These are phyloP conservation scores for Psilocybe azurescens DNA, from an alignment of 768 basidiomycete genomes.

Conservation along the genomic window DNA sequence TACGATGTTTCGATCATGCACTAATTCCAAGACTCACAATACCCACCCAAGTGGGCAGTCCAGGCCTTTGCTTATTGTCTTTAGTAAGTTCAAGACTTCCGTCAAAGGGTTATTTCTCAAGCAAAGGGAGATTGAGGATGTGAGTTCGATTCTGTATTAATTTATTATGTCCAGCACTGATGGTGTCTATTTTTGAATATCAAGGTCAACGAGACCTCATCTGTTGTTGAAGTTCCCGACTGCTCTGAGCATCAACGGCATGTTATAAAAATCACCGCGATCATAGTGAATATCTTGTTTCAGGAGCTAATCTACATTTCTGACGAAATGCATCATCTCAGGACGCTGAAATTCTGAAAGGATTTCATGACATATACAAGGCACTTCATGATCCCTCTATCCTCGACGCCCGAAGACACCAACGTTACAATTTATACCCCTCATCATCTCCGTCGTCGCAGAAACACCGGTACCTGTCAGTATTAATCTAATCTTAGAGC, in stretches of 20 bases:
- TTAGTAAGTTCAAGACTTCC: not conserved
- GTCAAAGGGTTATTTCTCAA: slow-evolving; percentile 1
- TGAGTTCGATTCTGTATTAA: not conserved
- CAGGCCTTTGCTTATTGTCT: not conserved
- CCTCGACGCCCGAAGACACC: slow-evolving; percentile 19
- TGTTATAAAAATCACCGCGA: not conserved
- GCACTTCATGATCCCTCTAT: slow-evolving; percentile 25
- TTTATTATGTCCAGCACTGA: not conserved
- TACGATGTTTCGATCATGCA: not conserved
- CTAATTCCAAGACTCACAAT: not conserved
- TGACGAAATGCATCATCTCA: slow-evolving; percentile 2
- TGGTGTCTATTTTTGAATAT: not conserved
- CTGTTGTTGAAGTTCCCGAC: slow-evolving; percentile 1
- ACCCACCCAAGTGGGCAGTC: not conserved
- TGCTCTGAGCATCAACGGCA: not conserved
- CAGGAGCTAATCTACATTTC: not conserved
- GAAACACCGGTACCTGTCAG: slow-evolving; percentile 15
- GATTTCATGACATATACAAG: slow-evolving; percentile 14
- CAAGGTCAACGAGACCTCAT: not conserved
- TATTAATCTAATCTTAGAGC: slow-evolving; percentile 4
- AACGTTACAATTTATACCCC: slow-evolving; percentile 13
- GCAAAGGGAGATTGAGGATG: slow-evolving; percentile 1
- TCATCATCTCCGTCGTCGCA: slow-evolving; percentile 8
- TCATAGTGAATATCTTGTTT: slow-evolving; percentile 9
- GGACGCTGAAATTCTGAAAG: slow-evolving; percentile 15